Percentiles rank a stretch among this genome's conserved stretches.
These are phyloP conservation scores for Trichocladium uniseriatum DNA, from an alignment of 495 filamentous ascomycete species.

Conservation along the genomic window DNA sequence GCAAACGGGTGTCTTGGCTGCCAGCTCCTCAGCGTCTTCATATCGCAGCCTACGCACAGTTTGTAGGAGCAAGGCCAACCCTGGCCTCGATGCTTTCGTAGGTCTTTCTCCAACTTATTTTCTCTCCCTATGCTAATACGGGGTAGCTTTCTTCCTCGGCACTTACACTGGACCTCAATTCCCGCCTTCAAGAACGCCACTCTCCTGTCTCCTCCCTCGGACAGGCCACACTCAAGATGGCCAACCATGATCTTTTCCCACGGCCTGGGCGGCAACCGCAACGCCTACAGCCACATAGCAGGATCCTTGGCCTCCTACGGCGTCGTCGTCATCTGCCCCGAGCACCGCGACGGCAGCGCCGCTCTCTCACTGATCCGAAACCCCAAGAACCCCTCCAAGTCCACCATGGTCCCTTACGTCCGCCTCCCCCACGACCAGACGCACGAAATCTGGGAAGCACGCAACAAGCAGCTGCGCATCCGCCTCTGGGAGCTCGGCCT, in stretches of 20 bases:
- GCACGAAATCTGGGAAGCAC: conserved; percentile 46
- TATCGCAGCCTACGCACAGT: conserved; percentile 57
- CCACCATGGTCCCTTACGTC: conserved; percentile 35
- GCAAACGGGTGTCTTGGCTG: conserved; percentile 53
- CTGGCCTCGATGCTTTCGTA: conserved; percentile 54
- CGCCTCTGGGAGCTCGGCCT: conserved; percentile 64
- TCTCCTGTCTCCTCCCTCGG: conserved; percentile 18
- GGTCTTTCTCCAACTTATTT: conserved; percentile 15
- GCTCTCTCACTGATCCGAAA: conserved; percentile 55
- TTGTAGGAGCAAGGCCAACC: conserved; percentile 48
- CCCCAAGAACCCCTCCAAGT: conserved; percentile 28
- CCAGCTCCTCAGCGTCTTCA: conserved; percentile 61
- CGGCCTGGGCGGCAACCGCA: conserved; percentile 63
- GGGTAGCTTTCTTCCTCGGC: conserved; percentile 48
- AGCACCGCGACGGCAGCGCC: conserved; percentile 66
- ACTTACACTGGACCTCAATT: conserved; percentile 57
- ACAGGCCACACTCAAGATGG: conserved; percentile 43
- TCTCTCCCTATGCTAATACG: background rate
- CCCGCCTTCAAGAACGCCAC: conserved; percentile 37
- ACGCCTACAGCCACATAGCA: conserved; percentile 63
- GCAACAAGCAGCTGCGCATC: conserved; percentile 59
- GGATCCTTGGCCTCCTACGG: conserved; percentile 67
- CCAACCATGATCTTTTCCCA: conserved; percentile 76
- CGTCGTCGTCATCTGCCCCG: conserved; percentile 62
- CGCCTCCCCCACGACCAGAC: conserved; percentile 45